These are phyloP conservation scores for Mortierella sp. DNA, from an alignment of 371 early-diverging fungal species.

Conservation along the genomic window DNA sequence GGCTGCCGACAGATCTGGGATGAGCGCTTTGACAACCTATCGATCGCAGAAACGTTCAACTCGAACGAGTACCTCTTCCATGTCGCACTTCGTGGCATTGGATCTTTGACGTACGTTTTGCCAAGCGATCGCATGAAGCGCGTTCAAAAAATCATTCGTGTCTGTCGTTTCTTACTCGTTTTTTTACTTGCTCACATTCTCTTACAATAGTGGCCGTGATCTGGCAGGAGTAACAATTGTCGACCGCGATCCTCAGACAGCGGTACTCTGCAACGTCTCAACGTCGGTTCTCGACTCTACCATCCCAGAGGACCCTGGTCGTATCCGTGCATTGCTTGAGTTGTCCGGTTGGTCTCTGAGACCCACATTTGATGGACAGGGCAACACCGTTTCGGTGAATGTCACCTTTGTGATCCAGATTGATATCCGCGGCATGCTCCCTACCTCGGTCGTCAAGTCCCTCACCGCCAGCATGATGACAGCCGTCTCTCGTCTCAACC, in stretches of 20 bases:
- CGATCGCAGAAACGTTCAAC: conserved; percentile 67
- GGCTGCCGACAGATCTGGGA: conserved; percentile 63
- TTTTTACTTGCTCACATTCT: background rate
- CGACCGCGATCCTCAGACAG: conserved; percentile 68
- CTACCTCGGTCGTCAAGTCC: conserved; percentile 7
- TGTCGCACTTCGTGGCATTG: conserved; percentile 61
- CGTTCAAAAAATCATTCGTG: background rate
- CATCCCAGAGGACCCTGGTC: conserved; percentile 64
- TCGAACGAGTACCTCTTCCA: conserved; percentile 71
- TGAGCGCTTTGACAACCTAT: conserved; percentile 66
- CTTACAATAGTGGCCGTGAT: conserved; percentile 60
- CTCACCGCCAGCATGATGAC: conserved; percentile 49
- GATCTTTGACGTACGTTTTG: conserved; percentile 61
- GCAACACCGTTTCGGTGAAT: conserved; percentile 61
- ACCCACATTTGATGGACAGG: conserved; percentile 62
- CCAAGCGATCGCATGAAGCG: conserved; percentile 1
- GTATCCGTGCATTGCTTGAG: conserved; percentile 65
- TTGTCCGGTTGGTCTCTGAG: conserved; percentile 75
- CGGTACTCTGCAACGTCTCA: conserved; percentile 70
- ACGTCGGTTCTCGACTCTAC: conserved; percentile 69
- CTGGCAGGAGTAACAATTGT: conserved; percentile 68
- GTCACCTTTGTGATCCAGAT: conserved; percentile 70
- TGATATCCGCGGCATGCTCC: conserved; percentile 59
- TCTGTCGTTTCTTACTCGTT: background rate
- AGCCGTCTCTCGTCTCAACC: conserved; percentile 40